phyloP scores from a whole-genome alignment of 495 filamentous ascomycete species.

The Aspergillus incahuasiensis region DNA sequence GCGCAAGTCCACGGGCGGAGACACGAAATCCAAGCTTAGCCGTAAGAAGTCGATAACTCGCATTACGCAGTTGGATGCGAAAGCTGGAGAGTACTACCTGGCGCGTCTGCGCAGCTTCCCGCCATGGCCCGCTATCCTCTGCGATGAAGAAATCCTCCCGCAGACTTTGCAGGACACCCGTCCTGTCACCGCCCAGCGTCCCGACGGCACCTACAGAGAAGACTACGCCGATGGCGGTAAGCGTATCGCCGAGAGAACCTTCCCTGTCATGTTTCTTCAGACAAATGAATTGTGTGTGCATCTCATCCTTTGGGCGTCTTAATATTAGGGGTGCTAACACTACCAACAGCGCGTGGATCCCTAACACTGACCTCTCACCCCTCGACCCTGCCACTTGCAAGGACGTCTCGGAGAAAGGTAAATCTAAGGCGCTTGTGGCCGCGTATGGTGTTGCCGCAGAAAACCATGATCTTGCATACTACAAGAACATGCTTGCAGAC shows the following conservation, averaged over 20 bases:
- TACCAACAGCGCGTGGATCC: slow-evolving; percentile 68
- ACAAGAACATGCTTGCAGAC: slow-evolving; percentile 65
- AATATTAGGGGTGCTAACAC: slow-evolving; percentile 10
- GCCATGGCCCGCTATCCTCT: slow-evolving; percentile 85
- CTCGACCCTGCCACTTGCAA: slow-evolving; percentile 66
- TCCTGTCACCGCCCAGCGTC: slow-evolving; percentile 73
- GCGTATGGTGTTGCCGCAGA: slow-evolving; percentile 73
- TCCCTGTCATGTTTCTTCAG: slow-evolving; percentile 87
- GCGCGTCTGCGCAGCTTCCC: slow-evolving; percentile 86
- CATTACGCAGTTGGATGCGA: slow-evolving; percentile 66
- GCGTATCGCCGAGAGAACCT: slow-evolving; percentile 75
- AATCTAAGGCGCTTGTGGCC: slow-evolving; percentile 65
- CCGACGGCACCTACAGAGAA: slow-evolving; percentile 77
- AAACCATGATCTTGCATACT: slow-evolving; percentile 64
- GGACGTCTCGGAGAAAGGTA: slow-evolving; percentile 60
- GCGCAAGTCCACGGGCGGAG: slow-evolving; percentile 65
- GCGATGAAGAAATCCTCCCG: slow-evolving; percentile 88
- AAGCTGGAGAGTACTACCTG: slow-evolving; percentile 82
- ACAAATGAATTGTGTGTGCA: slow-evolving; percentile 91
- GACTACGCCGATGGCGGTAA: slow-evolving; percentile 81
- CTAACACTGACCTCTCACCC: slow-evolving; percentile 70
- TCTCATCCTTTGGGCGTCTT: background rate
- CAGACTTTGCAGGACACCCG: slow-evolving; percentile 61
- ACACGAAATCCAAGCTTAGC: slow-evolving; percentile 70
- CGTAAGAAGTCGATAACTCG: slow-evolving; percentile 74